phyloP scores from a whole-genome alignment of 2,329 filamentous ascomycete genomes.

The Xylaria multiplex region DNA sequence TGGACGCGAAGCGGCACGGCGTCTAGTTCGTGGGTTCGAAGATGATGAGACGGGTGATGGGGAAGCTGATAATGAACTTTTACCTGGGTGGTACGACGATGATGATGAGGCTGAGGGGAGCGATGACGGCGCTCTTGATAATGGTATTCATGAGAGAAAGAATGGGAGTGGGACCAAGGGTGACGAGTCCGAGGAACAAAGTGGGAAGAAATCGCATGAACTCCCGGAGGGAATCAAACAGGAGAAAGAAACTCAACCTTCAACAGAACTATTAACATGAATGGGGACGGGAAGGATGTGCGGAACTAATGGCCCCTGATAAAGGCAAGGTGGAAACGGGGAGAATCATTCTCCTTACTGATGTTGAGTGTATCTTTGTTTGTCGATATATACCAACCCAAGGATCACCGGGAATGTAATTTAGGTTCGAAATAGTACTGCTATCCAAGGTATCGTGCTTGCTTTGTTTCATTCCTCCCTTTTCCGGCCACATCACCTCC shows the following conservation, averaged over 20 bases:
- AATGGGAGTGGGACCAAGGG: slow-evolving; percentile 1
- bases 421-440: neutral
- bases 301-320: neutral
- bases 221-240: neutral
- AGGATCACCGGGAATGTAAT: neutral
- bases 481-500: too few species aligned
- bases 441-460: too few species aligned
- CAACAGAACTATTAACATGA: neutral
- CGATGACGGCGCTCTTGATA: neutral
- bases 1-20: slow-evolving; percentile 53
- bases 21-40: slow-evolving; percentile 51
- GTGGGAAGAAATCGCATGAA: neutral
- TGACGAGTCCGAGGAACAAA: slow-evolving; percentile 1
- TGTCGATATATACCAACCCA: neutral
- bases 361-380: neutral
- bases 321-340: neutral
- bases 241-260: neutral
- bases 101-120: slow-evolving; percentile 39
- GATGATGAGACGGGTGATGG: slow-evolving; percentile 51
- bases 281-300: neutral
- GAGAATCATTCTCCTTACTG: neutral
- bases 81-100: slow-evolving; percentile 52
- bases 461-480: too few species aligned
- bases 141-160: neutral
- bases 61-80: slow-evolving; percentile 56